These are phyloP conservation scores for Pleurotus tuoliensis DNA, from an alignment of 768 basidiomycete species.

Conservation along the genomic window DNA sequence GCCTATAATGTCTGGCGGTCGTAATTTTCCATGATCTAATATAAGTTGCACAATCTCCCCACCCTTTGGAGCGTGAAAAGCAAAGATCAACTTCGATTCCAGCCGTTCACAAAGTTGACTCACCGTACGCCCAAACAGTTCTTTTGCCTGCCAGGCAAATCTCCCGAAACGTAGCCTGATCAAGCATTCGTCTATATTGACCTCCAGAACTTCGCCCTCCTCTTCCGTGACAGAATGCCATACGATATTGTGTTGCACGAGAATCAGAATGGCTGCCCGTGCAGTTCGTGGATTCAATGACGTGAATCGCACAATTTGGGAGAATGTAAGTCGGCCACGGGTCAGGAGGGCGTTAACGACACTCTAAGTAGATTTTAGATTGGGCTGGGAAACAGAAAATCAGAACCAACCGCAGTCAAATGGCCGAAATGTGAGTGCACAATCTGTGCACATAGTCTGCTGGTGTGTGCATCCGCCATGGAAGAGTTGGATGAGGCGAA, in stretches of 20 bases:
- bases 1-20: slow-evolving; percentile 64
- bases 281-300: slow-evolving; percentile 62
- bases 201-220: slow-evolving; percentile 74
- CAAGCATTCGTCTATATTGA: slow-evolving; percentile 82
- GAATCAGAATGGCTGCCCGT: slow-evolving; percentile 66
- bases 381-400: not conserved
- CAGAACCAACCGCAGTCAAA: slow-evolving; percentile 53
- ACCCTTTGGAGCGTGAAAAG: slow-evolving; percentile 41
- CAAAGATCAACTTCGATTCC: not conserved
- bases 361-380: slow-evolving; percentile 39
- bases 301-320: slow-evolving; percentile 67
- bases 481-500: not conserved
- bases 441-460: slow-evolving; percentile 58
- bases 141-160: slow-evolving; percentile 71
- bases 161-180: slow-evolving; percentile 78
- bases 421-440: slow-evolving; percentile 64
- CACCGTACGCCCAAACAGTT: slow-evolving; percentile 69
- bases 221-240: slow-evolving; percentile 77
- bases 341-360: slow-evolving; percentile 72
- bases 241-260: slow-evolving; percentile 89
- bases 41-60: slow-evolving; percentile 72
- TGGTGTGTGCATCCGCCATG: slow-evolving; percentile 67
- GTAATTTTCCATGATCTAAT: slow-evolving; percentile 84
- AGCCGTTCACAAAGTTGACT: slow-evolving; percentile 21
- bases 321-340: slow-evolving; percentile 74